Evolutionary conservation across 2,329 filamentous ascomycete genomes (phyloP), one percentile per base, ranked within the genome.

Genomic region (Phaeosphaeriaceae sp.): DNA sequence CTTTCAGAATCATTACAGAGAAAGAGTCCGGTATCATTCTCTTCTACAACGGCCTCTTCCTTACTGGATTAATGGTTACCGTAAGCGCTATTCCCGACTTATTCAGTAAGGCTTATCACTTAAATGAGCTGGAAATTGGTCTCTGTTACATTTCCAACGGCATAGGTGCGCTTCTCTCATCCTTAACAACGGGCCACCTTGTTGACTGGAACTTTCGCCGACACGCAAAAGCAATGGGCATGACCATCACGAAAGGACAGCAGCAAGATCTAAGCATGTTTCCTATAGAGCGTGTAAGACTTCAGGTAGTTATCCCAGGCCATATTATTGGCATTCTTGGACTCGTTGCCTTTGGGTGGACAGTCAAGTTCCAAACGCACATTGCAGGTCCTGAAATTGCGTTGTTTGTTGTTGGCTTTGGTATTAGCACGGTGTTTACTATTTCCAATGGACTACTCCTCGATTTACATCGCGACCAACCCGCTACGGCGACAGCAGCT

Each of bases 191-290:
- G 57, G 67, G 68, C 12, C 60, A 65, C 17, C 40, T 84, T 1
- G 79, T 89, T 29, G 88, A 90, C 70, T 86, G 83, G 79, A 92
- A 92, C 68, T 95, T 89, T 69, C 80, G 84, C 6, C 82, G 87
- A 32, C 81, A 86, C 38, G 88, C 89, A 1, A 78, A 76, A 40
- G 79, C 80, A 26, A 75, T 87, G 13, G 85, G 85, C 5, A 77
- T 91, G 48, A 74, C 77, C 2, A 81, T 90, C 55, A 82, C 83
- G 52, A 80, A 77, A 49, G 84, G 82, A 54, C 82, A 83, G 8
- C 80, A 78, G 13, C 75, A 80, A 46, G 77, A 83, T 48, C 67
- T 85, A n/a, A 60, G 63, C 4, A 65, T 76, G 21, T 84, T 84
- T 48, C 77, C 81, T 0, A 77, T 85, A 35, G 81, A 80, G 53